Evolutionary conservation across 352 stramenopile species (phyloP).

Genomic region (Phytophthora idaei): DNA sequence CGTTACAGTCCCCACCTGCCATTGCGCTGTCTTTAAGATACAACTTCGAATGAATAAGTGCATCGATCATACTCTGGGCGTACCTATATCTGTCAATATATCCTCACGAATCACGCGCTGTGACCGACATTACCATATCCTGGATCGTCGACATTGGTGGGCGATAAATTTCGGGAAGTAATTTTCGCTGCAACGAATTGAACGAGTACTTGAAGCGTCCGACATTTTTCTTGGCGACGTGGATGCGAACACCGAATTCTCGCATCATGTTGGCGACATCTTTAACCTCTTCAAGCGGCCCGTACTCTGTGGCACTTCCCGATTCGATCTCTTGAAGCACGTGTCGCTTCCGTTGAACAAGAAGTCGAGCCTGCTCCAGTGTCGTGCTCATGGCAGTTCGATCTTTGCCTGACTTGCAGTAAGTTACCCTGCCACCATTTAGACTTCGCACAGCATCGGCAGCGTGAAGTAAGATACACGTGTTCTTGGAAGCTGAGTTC

Average conservation of each 20-base stretch:
- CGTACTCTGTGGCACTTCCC: constrained; percentile 46
- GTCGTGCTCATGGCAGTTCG: constrained; percentile 97
- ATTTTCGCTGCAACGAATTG: constrained; percentile 96
- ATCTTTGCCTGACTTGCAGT: constrained; percentile 99
- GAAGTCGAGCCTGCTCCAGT: constrained; percentile 93
- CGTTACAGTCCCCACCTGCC: neutral
- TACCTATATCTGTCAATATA: neutral
- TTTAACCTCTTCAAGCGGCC: constrained; percentile 79
- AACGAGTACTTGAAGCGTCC: constrained; percentile 97
- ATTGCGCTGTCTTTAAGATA: constrained; percentile 26
- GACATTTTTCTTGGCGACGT: constrained; percentile 98
- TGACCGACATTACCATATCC: constrained; percentile 92
- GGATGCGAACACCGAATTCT: constrained; percentile 92
- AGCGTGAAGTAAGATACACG: constrained; percentile 85
- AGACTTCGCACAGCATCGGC: constrained; percentile 89
- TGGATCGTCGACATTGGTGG: constrained; percentile 91
- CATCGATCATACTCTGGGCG: constrained; percentile 22
- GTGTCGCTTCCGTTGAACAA: constrained; percentile 76
- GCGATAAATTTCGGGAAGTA: constrained; percentile 93
- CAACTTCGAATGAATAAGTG: constrained; percentile 41
- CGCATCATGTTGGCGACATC: constrained; percentile 88
- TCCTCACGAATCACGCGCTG: constrained; percentile 80
- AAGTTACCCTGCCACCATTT: constrained; percentile 93
- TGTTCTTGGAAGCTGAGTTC: constrained; percentile 86
- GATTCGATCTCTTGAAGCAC: constrained; percentile 77